Percentiles rank a stretch among this genome's conserved stretches.
These are phyloP conservation scores for Rhodotorula sp. DNA, from an alignment of 1,284 basidiomycete species.

Conservation along the genomic window DNA sequence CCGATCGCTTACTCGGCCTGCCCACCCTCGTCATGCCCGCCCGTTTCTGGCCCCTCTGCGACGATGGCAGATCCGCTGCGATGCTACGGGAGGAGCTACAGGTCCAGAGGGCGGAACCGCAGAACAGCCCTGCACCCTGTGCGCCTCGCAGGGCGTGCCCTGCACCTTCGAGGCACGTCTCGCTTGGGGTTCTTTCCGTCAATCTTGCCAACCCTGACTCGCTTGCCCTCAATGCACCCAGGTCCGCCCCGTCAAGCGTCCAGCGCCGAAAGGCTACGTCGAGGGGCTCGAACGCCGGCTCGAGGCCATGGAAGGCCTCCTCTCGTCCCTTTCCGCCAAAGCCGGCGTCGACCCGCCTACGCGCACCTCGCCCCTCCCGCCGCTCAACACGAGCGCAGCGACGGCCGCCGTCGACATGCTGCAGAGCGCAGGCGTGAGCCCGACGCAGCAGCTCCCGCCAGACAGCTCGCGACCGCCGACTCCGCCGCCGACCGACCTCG, in stretches of 20 bases:
- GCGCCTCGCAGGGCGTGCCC: conserved; percentile 10
- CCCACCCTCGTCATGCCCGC: too few relatives aligned
- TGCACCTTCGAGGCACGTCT: conserved; percentile 33
- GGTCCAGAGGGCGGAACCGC: conserved; percentile 1
- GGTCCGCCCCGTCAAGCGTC: conserved; percentile 67
- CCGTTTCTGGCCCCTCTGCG: neutral
- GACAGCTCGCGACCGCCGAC: neutral
- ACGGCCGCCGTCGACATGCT: neutral
- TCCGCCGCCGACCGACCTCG: conserved; percentile 17
- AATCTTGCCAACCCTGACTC: neutral
- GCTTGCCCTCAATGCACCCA: neutral
- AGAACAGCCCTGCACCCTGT: conserved; percentile 22
- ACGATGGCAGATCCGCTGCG: conserved; percentile 26
- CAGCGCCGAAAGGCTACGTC: conserved; percentile 76
- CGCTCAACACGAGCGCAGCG: neutral
- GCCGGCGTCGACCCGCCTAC: neutral
- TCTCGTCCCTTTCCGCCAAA: conserved; percentile 10
- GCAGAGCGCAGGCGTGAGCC: neutral
- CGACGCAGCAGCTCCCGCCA: neutral
- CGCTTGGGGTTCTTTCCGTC: too few relatives aligned
- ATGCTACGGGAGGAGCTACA: conserved; percentile 7
- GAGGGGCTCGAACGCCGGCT: conserved; percentile 71
- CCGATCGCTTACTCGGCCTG: neutral
- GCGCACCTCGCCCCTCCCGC: neutral
- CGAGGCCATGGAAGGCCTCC: conserved; percentile 68